Conservation (phyloP, 78 protist genomes). For the Planoprotostelium fungivorum region DNA sequence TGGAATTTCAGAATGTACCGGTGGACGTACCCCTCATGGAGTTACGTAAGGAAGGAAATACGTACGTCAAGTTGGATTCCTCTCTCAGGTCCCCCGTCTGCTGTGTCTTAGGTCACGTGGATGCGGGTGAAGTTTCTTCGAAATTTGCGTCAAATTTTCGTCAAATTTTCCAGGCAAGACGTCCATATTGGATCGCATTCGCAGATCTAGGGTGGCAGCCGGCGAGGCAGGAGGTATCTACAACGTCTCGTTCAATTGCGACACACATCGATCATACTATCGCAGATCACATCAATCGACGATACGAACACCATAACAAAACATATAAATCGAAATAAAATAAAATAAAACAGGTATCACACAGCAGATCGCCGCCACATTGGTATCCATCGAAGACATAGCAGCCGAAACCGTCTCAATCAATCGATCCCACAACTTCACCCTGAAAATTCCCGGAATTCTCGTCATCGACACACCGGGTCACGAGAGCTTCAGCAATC, state of each 20-base stretch:
- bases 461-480: constrained; percentile 99
- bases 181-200: constrained; percentile 92
- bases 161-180: constrained; percentile 75
- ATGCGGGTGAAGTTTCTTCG: too few relatives aligned
- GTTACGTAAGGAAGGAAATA: not conserved
- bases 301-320: not conserved
- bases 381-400: constrained; percentile 87
- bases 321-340: too few relatives aligned
- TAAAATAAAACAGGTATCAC: constrained; percentile 88
- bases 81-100: constrained; percentile 88
- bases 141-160: not conserved
- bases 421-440: constrained; percentile 33
- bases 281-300: too few relatives aligned
- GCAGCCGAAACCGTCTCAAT: constrained; percentile 54
- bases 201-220: constrained; percentile 94
- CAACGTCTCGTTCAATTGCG: not conserved
- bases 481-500: constrained; percentile 98
- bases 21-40: too few relatives aligned
- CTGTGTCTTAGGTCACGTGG: constrained; percentile 99
- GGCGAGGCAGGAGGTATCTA: constrained; percentile 98
- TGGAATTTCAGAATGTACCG: too few relatives aligned
- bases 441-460: constrained; percentile 91
- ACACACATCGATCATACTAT: too few relatives aligned
- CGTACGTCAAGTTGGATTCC: not conserved
- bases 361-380: constrained; percentile 99